A percentile compares a stretch with the other conserved stretches of the same genome.
Evolutionary conservation across 2,329 filamentous ascomycete species (phyloP).

Genomic region (Bretziella fagacearum): DNA sequence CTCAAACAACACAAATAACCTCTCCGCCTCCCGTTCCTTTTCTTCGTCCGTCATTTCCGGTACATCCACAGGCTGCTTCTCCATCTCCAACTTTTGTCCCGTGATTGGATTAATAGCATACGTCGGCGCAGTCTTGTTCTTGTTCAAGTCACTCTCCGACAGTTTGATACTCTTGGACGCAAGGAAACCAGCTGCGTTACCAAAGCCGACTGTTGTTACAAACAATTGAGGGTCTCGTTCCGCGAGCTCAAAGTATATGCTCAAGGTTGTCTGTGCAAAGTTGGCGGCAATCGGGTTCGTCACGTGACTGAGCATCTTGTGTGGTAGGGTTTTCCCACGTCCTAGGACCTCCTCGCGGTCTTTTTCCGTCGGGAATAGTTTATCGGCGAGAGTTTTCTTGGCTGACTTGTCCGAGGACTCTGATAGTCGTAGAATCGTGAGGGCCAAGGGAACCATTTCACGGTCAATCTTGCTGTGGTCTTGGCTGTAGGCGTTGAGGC

Average conservation of each 20-base stretch:
- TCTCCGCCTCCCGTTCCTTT: slow-evolving; percentile 81
- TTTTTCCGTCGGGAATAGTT: slow-evolving; percentile 57
- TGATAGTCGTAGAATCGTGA: slow-evolving; percentile 14
- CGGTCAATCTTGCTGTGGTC: slow-evolving; percentile 11
- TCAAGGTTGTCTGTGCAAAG: slow-evolving; percentile 56
- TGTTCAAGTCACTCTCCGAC: slow-evolving; percentile 14
- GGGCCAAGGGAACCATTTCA: slow-evolving; percentile 11
- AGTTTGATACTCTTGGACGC: slow-evolving; percentile 31
- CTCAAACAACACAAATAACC: slow-evolving; percentile 80
- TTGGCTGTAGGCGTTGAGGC: slow-evolving; percentile 9
- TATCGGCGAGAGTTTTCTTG: slow-evolving; percentile 43
- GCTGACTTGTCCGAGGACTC: slow-evolving; percentile 13
- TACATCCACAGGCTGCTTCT: slow-evolving; percentile 35
- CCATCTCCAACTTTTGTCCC: slow-evolving; percentile 59
- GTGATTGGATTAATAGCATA: slow-evolving; percentile 64
- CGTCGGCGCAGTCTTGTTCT: slow-evolving; percentile 19
- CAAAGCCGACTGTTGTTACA: slow-evolving; percentile 85
- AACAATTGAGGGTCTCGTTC: slow-evolving; percentile 63
- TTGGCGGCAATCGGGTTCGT: slow-evolving; percentile 55
- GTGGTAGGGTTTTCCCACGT: slow-evolving; percentile 53
- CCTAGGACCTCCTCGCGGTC: slow-evolving; percentile 69
- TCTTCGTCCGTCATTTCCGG: slow-evolving; percentile 79
- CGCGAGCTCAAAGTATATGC: slow-evolving; percentile 75
- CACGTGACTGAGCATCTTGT: slow-evolving; percentile 60
- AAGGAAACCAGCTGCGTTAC: slow-evolving; percentile 79